Evolutionary conservation across 23 red algal genomes (phyloP).

Genomic region (Chondrus crispus): DNA sequence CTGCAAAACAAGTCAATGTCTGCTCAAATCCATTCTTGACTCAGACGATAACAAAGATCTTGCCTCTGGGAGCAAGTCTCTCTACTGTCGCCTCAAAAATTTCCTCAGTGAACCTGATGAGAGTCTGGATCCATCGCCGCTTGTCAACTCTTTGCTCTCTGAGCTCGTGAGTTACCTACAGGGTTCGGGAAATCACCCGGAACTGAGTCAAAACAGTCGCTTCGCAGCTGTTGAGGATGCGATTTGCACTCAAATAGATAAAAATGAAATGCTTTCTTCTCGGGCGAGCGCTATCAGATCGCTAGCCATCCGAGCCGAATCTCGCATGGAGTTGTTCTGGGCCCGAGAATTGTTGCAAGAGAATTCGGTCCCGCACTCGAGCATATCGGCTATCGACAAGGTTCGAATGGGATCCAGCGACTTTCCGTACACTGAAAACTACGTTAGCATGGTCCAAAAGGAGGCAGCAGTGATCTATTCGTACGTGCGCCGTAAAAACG

Average conservation of each 20-base stretch:
- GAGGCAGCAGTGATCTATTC: slow-evolving; percentile 9
- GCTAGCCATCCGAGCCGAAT: slow-evolving; percentile 26
- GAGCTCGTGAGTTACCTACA: slow-evolving; percentile 23
- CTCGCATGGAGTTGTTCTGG: slow-evolving; percentile 23
- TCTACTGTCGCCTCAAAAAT: background rate
- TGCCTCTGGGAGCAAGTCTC: background rate
- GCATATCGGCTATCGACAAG: background rate
- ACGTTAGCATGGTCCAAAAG: slow-evolving; percentile 33
- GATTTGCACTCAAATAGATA: slow-evolving; percentile 15
- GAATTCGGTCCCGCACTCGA: background rate
- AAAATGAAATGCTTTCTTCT: background rate
- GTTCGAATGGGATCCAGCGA: background rate
- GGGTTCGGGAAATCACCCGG: background rate
- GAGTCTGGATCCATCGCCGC: background rate
- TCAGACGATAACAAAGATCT: too few relatives aligned
- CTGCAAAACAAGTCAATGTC: too few relatives aligned
- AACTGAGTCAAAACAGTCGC: background rate
- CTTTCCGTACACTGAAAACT: slow-evolving; percentile 56
- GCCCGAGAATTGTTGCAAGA: background rate
- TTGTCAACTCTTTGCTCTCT: slow-evolving; percentile 12
- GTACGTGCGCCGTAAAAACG: background rate
- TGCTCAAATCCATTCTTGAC: too few relatives aligned
- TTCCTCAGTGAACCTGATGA: background rate
- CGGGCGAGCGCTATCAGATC: slow-evolving; percentile 11
- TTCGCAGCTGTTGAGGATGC: background rate